These are phyloP conservation scores for Glomus cerebriforme DNA, from an alignment of 192 early-diverging fungal genomes.

Conservation along the genomic window DNA sequence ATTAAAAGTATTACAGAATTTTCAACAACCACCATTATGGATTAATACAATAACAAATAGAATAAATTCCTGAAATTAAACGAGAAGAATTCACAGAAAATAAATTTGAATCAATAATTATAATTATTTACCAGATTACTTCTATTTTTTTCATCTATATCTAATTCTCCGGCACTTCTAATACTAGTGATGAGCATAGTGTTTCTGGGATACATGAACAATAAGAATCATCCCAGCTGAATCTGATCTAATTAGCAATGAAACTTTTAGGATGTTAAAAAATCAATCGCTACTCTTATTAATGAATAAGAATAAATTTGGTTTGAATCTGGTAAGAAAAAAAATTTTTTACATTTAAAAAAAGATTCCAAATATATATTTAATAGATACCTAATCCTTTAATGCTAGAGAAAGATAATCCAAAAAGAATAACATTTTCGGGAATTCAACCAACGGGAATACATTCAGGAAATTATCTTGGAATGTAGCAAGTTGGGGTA, in stretches of 20 bases:
- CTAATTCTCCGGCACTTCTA: constrained; percentile 10
- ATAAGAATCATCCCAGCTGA: not conserved
- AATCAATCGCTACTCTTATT: not conserved
- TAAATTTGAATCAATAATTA: not conserved
- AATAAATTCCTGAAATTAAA: not conserved
- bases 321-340: not conserved
- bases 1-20: constrained; percentile 7
- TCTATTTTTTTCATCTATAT: constrained; percentile 6
- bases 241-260: not conserved
- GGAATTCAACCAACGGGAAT: constrained; percentile 95
- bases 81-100: not conserved
- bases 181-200: not conserved
- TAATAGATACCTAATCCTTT: not conserved
- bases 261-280: not conserved
- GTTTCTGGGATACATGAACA: not conserved
- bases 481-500: constrained; percentile 87
- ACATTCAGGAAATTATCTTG: constrained; percentile 94
- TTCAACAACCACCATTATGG: not conserved
- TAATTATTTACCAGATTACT: not conserved
- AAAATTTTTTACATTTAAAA: not conserved
- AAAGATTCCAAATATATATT: not conserved
- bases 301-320: not conserved
- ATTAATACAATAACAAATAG: not conserved
- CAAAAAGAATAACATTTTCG: constrained; percentile 61
- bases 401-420: not conserved